Base-by-base conservation (phyloP, 192 early-diverging fungal genomes). In the Backusella psychrophila region DNA sequence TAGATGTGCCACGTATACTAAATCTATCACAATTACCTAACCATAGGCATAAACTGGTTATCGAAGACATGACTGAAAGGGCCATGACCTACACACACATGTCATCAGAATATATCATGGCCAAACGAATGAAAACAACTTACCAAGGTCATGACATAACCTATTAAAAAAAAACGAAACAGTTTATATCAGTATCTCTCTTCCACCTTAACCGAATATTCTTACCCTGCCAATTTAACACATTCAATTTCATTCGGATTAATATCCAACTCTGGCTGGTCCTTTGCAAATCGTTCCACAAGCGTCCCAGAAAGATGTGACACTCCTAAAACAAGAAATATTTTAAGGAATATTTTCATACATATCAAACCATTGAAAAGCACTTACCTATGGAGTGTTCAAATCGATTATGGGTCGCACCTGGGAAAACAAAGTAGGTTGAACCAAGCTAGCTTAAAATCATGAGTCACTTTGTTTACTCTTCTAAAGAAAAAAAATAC, bases 61-160 rank as follows among this genome's bases (percentile, higher is more conserved):
- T 99, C 98, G 90, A 99, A 99, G 15, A 97, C 86, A 78, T 99
- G 98, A 77, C 93, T 95, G 81, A 94, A 98, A 1, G 96, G 96
- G 11, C 97, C 97, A 83, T 99, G 97, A n/a, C 97, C 92, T 90
- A 49, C 19, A 49, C 42, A 6, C 42, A 44, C 15, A 19, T 49
- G n/a, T 21, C 46, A 49, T 49, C 6, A 49, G 46, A 19, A 7
- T 49, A n/a, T n/a, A 49, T 7, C 6, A 49, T 49, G 19, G 7
- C 6, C 46, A n/a, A 12, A 6, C 15, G 5, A 35, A 23, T 44
- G 38, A 17, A n/a, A 38, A 36, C 9, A 19, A 72, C 77, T 66
- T 79, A 86, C 90, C 94, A 17, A 99, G 85, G 81, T 99, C 97
- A 81, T 99, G 97, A 75, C 94, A 94, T 17, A 99, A 83, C 12